Conservation (phyloP, 1,284 basidiomycete genomes). For the Malassezia restricta region DNA sequence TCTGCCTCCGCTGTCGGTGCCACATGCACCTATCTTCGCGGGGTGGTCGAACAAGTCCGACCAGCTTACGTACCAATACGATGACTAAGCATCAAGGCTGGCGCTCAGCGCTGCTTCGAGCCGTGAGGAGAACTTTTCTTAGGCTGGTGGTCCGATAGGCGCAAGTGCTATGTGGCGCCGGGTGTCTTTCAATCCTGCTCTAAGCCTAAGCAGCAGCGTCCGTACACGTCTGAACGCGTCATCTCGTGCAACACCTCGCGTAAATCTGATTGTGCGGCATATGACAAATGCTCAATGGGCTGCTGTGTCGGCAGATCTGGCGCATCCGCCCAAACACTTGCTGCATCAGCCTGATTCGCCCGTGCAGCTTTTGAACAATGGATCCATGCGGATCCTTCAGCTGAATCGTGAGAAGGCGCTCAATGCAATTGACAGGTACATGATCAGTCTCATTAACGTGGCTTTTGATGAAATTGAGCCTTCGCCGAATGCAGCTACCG, state of each 20-base stretch:
- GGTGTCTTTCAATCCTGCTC: background rate
- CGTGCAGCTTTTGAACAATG: constrained; percentile 26
- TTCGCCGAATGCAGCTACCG: constrained; percentile 24
- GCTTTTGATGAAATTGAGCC: constrained; percentile 53
- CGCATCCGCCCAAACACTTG: too few relatives aligned
- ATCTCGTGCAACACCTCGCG: background rate
- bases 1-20: too few relatives aligned
- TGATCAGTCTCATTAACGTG: constrained; percentile 63
- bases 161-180: background rate
- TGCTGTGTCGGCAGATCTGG: too few relatives aligned
- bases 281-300: background rate
- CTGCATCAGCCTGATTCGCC: constrained; percentile 12
- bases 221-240: background rate
- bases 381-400: constrained; percentile 54
- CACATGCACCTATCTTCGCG: too few relatives aligned
- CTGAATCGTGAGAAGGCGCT: constrained; percentile 73
- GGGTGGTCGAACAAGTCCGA: too few relatives aligned
- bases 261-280: background rate
- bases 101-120: too few relatives aligned
- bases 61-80: too few relatives aligned
- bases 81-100: too few relatives aligned
- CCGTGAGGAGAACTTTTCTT: too few relatives aligned
- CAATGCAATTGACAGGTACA: constrained; percentile 72
- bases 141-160: too few relatives aligned
- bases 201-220: background rate